Evolutionary conservation across 1,284 basidiomycete species (phyloP).

Genomic region (Trametes pubescens): DNA sequence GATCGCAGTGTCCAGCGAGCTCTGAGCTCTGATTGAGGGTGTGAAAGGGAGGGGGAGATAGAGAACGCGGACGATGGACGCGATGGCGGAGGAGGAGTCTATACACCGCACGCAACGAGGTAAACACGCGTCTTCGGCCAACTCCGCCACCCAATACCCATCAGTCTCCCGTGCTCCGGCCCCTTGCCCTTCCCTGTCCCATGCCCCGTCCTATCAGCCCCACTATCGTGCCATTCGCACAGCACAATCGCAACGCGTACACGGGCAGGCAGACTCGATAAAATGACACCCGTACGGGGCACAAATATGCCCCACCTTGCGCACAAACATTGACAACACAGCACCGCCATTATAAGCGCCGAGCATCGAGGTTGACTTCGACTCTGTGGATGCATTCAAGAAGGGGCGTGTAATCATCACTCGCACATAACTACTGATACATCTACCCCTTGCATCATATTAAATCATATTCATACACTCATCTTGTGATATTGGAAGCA

Average conservation of each 20-base stretch:
- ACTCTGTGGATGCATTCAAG: too few species aligned
- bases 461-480: too few species aligned
- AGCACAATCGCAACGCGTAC: constrained; percentile 20
- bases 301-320: constrained; percentile 9
- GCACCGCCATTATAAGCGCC: too few species aligned
- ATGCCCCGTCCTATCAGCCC: constrained; percentile 23
- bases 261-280: constrained; percentile 29
- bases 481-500: too few species aligned
- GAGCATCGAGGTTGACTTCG: too few species aligned
- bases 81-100: constrained; percentile 19
- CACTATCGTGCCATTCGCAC: constrained; percentile 7
- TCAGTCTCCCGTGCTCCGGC: constrained; percentile 5
- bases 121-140: constrained; percentile 40
- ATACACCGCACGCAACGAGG: constrained; percentile 37
- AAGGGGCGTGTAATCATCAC: too few species aligned
- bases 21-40: constrained; percentile 29
- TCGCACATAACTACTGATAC: too few species aligned
- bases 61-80: constrained; percentile 35
- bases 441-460: too few species aligned
- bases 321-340: too few species aligned
- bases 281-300: constrained; percentile 17
- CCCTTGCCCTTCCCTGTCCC: constrained; percentile 18
- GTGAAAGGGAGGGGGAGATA: constrained; percentile 38
- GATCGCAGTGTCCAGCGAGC: constrained; percentile 34
- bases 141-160: constrained; percentile 20